Evolutionary conservation across 352 stramenopile genomes (phyloP).

Genomic region (Phytophthora idaei): DNA sequence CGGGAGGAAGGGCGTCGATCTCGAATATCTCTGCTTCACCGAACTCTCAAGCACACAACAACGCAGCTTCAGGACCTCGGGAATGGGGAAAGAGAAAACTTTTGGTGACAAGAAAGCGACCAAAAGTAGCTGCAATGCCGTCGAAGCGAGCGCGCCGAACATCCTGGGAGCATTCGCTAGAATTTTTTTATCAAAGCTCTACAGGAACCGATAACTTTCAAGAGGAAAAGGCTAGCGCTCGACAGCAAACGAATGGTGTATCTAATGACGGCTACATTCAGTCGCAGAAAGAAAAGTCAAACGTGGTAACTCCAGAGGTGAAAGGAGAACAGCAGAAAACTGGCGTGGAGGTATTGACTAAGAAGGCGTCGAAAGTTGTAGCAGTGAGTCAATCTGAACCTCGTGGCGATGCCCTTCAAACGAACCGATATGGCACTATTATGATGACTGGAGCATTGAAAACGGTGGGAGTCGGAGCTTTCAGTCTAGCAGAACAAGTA

Average conservation of each 20-base stretch:
- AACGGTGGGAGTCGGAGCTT: background rate
- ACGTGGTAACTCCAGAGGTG: background rate
- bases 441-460: too few species aligned
- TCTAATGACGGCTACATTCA: background rate
- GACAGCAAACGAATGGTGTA: background rate
- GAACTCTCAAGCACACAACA: background rate
- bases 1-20: background rate
- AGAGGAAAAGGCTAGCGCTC: background rate
- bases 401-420: too few species aligned
- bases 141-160: background rate
- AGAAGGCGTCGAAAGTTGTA: too few species aligned
- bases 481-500: background rate
- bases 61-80: background rate
- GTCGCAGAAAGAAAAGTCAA: too few species aligned
- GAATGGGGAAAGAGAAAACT: constrained; percentile 7
- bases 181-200: background rate
- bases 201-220: constrained; percentile 2
- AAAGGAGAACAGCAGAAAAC: background rate
- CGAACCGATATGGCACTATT: too few species aligned
- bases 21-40: background rate
- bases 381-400: too few species aligned
- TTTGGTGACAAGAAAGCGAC: constrained; percentile 2
- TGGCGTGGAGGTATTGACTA: too few species aligned
- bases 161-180: background rate
- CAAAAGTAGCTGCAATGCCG: background rate